Conservation (phyloP, 2,329 filamentous ascomycete genomes). For the Xylaria sp. region DNA sequence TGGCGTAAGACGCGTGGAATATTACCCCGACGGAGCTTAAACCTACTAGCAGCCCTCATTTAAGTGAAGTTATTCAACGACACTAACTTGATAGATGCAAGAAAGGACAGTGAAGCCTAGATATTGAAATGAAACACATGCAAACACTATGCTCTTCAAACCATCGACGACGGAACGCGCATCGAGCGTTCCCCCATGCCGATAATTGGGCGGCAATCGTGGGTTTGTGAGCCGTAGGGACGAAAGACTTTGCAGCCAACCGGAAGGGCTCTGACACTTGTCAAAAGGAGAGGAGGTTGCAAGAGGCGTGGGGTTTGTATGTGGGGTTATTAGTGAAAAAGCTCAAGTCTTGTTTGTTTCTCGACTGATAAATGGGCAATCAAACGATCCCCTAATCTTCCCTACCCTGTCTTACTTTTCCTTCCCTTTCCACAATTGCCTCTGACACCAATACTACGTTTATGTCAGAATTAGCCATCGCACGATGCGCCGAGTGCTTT, state of each 20-base stretch:
- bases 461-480: too few species aligned
- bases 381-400: constrained; percentile 3
- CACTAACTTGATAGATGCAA: too few species aligned
- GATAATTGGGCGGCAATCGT: constrained; percentile 29
- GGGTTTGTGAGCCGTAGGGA: constrained; percentile 6
- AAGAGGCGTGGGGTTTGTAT: constrained; percentile 38
- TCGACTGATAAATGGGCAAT: neutral
- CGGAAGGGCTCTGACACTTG: constrained; percentile 35
- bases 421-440: neutral
- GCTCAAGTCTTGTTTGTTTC: constrained; percentile 3
- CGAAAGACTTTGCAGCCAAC: constrained; percentile 28
- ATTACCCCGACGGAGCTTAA: too few species aligned
- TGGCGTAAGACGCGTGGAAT: too few species aligned
- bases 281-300: constrained; percentile 28
- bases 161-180: too few species aligned
- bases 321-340: constrained; percentile 32
- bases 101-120: too few species aligned
- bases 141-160: too few species aligned
- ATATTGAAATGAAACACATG: too few species aligned
- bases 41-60: too few species aligned
- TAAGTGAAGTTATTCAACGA: too few species aligned
- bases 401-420: neutral
- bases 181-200: too few species aligned
- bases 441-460: too few species aligned
- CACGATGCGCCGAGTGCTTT: neutral